phyloP scores from a whole-genome alignment of 768 basidiomycete genomes.

The Cystobasidium ongulense region DNA sequence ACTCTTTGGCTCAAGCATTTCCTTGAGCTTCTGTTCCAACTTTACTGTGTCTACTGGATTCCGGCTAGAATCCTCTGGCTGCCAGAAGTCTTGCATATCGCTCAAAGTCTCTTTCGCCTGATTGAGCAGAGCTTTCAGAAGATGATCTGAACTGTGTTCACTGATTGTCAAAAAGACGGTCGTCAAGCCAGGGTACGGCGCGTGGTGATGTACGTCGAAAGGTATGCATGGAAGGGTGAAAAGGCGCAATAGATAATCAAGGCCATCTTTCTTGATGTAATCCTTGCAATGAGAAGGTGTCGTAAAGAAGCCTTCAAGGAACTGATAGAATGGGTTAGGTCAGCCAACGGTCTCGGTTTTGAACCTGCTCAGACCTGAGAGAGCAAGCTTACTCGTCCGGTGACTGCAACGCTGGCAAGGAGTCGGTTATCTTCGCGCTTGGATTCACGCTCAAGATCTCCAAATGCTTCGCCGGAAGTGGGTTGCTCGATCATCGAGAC shows the following conservation, averaged over 20 bases:
- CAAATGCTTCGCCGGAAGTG: background rate
- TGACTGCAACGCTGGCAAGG: conserved; percentile 68
- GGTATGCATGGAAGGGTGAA: conserved; percentile 79
- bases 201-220: conserved; percentile 74
- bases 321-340: conserved; percentile 50
- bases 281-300: conserved; percentile 82
- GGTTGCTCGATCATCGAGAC: background rate
- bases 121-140: conserved; percentile 60
- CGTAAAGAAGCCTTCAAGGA: conserved; percentile 89
- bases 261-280: conserved; percentile 69
- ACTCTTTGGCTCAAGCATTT: conserved; percentile 11
- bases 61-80: background rate
- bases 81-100: conserved; percentile 60
- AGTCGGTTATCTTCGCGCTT: conserved; percentile 56
- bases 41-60: background rate
- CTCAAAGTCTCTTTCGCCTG: conserved; percentile 63
- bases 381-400: conserved; percentile 57
- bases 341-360: background rate
- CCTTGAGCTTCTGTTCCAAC: background rate
- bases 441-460: background rate
- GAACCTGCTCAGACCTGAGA: background rate
- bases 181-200: conserved; percentile 75
- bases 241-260: conserved; percentile 65
- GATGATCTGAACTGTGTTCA: conserved; percentile 71
- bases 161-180: conserved; percentile 81